Base-by-base conservation (phyloP, 495 filamentous ascomycete species). In the Trichoderma gamsii region DNA sequence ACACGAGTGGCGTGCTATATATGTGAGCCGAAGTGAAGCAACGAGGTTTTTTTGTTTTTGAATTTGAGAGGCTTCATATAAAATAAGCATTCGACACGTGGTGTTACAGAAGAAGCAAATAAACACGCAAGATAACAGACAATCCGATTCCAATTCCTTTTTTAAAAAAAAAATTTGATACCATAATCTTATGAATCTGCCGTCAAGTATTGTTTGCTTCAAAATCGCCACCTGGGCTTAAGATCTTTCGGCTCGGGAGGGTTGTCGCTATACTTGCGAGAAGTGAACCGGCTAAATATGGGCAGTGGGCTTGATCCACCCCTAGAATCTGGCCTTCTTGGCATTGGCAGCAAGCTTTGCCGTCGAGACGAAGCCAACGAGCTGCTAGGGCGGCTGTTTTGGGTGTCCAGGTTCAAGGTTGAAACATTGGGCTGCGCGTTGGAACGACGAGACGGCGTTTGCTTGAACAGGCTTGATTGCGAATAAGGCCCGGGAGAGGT, bases 341-440 rank as follows among this genome's bases (percentile, higher is more conserved):
- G 56, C 25, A 18, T 61, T 3, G 85, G 85, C 4, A 87, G 77
- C 69, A 86, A 69, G 67, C 83, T 86, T 6, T 71, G 70, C 9
- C 84, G 80, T 56, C 83, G 74, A 32, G 72, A 73, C n/a, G 71
- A 68, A 0, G 82, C 79, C 25, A 85, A 65, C 8, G 83, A 85
- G 71, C 82, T 84, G 56, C 79, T 77, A 15, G 84, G 79, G 27
- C 84, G 76, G 67, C 72, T 25, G 29, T 61, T 41, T 23, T 16
- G 56, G 35, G 11, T 44, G 12, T 64, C 59, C 41, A 61, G 13
- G 13, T 51, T 63, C 67, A 63, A 8, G 35, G 41, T 35, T 18
- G 38, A 63, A 18, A 27, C 74, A 73, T 41, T 70, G 73, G 0
- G 79, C 75, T 0, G 80, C 77, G n/a, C 41, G 65, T 27, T 85